phyloP scores from a whole-genome alignment of 192 early-diverging fungal species.

The Coemansia sp. region DNA sequence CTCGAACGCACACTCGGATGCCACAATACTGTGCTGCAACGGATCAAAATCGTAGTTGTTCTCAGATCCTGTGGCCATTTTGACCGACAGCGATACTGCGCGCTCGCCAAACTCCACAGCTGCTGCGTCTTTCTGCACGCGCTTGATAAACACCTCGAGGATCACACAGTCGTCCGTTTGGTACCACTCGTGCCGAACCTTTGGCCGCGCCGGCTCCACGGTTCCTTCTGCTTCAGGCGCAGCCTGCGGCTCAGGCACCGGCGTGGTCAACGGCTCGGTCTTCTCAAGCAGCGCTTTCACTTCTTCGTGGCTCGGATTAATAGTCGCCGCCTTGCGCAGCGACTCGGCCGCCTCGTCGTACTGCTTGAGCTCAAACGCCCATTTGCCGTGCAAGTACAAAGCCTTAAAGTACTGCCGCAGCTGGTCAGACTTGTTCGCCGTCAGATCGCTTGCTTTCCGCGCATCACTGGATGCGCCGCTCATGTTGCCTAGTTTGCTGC shows the following conservation, averaged over 20 bases:
- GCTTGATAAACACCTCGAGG: constrained; percentile 89
- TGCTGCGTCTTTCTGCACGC: constrained; percentile 69
- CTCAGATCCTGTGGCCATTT: constrained; percentile 80
- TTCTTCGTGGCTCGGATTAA: constrained; percentile 57
- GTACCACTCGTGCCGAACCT: constrained; percentile 92
- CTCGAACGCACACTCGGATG: constrained; percentile 67
- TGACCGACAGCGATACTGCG: constrained; percentile 75
- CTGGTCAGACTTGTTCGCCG: constrained; percentile 53
- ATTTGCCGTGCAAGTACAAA: constrained; percentile 63
- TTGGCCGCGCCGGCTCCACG: constrained; percentile 10
- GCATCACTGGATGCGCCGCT: constrained; percentile 66
- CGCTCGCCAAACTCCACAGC: constrained; percentile 64
- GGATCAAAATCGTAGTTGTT: constrained; percentile 93
- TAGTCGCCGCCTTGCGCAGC: constrained; percentile 59
- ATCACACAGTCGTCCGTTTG: constrained; percentile 90
- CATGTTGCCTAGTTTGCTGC: constrained; percentile 64
- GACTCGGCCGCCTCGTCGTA: constrained; percentile 63
- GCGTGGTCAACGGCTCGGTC: constrained; percentile 48
- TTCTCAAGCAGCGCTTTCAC: constrained; percentile 33
- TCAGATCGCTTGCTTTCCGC: constrained; percentile 56
- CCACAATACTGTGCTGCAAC: constrained; percentile 73
- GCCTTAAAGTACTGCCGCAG: constrained; percentile 64
- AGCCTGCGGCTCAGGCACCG: constrained; percentile 24
- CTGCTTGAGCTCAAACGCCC: constrained; percentile 57
- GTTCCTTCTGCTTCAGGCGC: background rate